Base-by-base conservation (phyloP, 1,284 basidiomycete genomes). In the Spongiforma sp. region DNA sequence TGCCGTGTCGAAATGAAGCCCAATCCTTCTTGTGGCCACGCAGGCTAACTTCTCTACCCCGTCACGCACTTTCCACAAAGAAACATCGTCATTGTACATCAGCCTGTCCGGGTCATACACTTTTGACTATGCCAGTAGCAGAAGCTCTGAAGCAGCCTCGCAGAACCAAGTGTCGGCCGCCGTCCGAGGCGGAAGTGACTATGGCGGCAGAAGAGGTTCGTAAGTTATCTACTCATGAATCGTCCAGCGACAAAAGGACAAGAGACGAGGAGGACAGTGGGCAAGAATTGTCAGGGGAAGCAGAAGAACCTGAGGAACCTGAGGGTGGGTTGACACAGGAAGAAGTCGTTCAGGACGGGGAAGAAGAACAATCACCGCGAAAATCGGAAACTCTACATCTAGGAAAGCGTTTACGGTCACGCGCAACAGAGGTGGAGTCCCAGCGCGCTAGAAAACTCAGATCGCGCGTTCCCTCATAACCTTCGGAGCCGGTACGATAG, bases 1-100 rank as follows among this genome's bases (percentile, higher is more conserved):
- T 56, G 26, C 74, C 62, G 5, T 73, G 72, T 63, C 73, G 74
- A 58, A 76, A 73, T 21, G 74, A 75, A 53, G 68, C 74, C n/a
- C 65, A 63, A 5, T 76, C 74, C 15, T 73, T 76, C 53, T 56
- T 73, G 28, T 73, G 72, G 74, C 57, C 56, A 4, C 72, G 72
- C 59, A 73, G 37, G 34, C 60, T 64, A 36, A 60, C 69, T 9
- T 72, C 67, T 33, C 62, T 73, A 55, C 74, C 74, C 5, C 74
- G 74, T 7, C 72, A 73, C 34, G 73, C 66, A 2, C 69, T 76
- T 56, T 73, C 72, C 9, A 15, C 55, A 8, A 75, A 73, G 52
- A 73, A 64, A 37, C 72, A 73, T 39, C 64, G 52, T 28, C 62
- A 21, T 30, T 73, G 72, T 59, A 56, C 52, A 15, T 34, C 62